Evolutionary conservation across 208 protist species (phyloP).

Genomic region (Acanthamoeba culbertsoni): DNA sequence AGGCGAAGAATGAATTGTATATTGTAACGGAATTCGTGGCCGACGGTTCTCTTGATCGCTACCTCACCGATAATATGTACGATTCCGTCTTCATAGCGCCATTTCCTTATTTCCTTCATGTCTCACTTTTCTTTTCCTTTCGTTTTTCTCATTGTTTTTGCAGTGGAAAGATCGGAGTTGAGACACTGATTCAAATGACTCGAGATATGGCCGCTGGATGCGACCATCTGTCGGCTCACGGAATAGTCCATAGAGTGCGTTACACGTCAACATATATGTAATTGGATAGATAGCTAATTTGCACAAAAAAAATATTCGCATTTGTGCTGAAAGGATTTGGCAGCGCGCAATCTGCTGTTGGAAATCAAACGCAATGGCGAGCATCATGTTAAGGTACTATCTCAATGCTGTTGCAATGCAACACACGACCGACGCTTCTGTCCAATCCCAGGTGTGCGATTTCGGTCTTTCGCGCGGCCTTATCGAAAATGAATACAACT

Average conservation of each 20-base stretch:
- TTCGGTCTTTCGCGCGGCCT: conserved; percentile 45
- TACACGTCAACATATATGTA: too few species aligned
- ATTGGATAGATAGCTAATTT: too few species aligned
- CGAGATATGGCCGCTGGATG: not conserved
- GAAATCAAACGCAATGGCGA: conserved; percentile 27
- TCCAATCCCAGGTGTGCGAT: conserved; percentile 1
- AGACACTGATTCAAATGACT: conserved; percentile 46
- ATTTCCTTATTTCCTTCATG: not conserved
- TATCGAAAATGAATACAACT: conserved; percentile 47
- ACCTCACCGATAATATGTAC: conserved; percentile 40
- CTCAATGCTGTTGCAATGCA: not conserved
- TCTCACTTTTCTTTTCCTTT: too few species aligned
- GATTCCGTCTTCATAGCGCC: not conserved
- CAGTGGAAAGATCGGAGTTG: conserved; percentile 4
- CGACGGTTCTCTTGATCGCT: conserved; percentile 26
- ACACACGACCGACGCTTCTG: not conserved
- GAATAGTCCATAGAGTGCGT: conserved; percentile 29
- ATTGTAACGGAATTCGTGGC: conserved; percentile 39
- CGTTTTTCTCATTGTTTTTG: too few species aligned
- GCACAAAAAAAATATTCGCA: not conserved
- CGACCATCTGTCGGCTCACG: conserved; percentile 3
- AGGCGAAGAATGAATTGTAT: conserved; percentile 17
- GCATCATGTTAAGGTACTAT: conserved; percentile 27
- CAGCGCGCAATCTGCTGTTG: conserved; percentile 33
- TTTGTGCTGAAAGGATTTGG: not conserved